Percentiles rank a stretch among this genome's conserved stretches.
phyloP scores from a whole-genome alignment of 768 basidiomycete genomes.

The Crassisporium funariophilum region DNA sequence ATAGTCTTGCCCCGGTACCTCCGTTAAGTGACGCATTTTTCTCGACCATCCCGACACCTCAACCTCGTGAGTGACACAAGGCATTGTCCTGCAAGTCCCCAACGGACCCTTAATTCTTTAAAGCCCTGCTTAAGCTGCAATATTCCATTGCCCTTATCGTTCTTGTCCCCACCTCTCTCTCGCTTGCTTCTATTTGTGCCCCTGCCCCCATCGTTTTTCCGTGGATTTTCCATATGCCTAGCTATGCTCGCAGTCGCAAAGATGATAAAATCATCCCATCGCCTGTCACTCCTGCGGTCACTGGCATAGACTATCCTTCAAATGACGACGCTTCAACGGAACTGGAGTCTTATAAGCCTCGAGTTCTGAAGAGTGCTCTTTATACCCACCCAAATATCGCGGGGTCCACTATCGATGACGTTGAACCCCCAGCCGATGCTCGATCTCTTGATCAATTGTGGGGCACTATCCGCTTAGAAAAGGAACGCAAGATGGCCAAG shows the following conservation, averaged over 20 bases:
- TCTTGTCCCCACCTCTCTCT: constrained; percentile 15
- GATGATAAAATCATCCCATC: constrained; percentile 34
- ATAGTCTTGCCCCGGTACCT: constrained; percentile 30
- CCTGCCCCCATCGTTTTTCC: constrained; percentile 9
- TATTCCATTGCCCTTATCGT: constrained; percentile 22
- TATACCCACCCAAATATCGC: constrained; percentile 42
- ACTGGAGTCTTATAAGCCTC: constrained; percentile 32
- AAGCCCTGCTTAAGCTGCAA: constrained; percentile 24
- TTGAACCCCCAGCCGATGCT: constrained; percentile 41
- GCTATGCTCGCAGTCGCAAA: constrained; percentile 29
- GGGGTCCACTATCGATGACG: constrained; percentile 46
- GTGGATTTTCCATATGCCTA: constrained; percentile 23
- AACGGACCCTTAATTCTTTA: constrained; percentile 30
- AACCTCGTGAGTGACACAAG: constrained; percentile 47
- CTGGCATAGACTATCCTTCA: constrained; percentile 50
- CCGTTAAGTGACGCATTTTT: constrained; percentile 32
- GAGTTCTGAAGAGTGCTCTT: constrained; percentile 24
- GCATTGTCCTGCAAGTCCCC: constrained; percentile 28
- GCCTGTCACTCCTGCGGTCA: constrained; percentile 48
- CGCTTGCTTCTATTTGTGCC: constrained; percentile 13
- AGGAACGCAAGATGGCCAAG: constrained; percentile 66
- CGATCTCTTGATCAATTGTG: constrained; percentile 62
- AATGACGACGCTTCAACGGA: constrained; percentile 41
- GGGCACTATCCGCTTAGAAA: constrained; percentile 64
- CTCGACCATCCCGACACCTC: constrained; percentile 26